Conservation (phyloP, 495 filamentous ascomycete genomes). For the Aspergillus carlsbadensis region DNA sequence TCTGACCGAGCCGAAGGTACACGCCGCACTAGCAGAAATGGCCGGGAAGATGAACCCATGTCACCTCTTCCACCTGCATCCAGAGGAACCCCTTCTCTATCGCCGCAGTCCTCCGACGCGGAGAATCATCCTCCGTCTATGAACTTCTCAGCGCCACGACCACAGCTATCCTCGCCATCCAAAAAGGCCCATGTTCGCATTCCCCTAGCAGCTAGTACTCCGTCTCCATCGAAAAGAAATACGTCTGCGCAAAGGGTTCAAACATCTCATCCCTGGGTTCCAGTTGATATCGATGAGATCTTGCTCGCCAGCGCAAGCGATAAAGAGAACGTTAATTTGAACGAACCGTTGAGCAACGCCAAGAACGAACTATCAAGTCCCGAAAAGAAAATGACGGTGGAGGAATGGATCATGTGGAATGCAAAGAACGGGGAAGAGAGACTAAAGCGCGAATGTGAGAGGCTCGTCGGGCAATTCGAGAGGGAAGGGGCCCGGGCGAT, state of each 20-base stretch:
- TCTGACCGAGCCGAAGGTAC: constrained; percentile 5
- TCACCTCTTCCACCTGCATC: constrained; percentile 34
- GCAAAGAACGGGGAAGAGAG: constrained; percentile 76
- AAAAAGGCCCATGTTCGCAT: constrained; percentile 37
- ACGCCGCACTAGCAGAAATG: neutral
- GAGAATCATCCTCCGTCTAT: constrained; percentile 75
- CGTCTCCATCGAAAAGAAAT: constrained; percentile 69
- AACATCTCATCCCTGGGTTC: constrained; percentile 66
- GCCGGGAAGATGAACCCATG: constrained; percentile 20
- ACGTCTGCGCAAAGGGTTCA: constrained; percentile 53
- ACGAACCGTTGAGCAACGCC: constrained; percentile 40
- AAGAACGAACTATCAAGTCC: constrained; percentile 65
- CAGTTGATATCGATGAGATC: constrained; percentile 69
- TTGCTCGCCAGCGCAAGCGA: constrained; percentile 42
- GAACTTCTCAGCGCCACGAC: constrained; percentile 45
- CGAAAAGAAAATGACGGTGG: constrained; percentile 87
- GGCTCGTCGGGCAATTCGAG: constrained; percentile 77
- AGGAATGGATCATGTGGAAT: constrained; percentile 86
- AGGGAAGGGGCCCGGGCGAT: constrained; percentile 76
- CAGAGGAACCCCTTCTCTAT: constrained; percentile 53
- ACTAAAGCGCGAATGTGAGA: constrained; percentile 76
- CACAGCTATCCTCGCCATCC: constrained; percentile 44
- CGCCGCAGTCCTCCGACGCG: constrained; percentile 76
- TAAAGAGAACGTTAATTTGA: constrained; percentile 55
- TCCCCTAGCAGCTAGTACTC: constrained; percentile 56